Evolutionary conservation across 2,329 filamentous ascomycete genomes (phyloP).

Genomic region (Claviceps sp.): DNA sequence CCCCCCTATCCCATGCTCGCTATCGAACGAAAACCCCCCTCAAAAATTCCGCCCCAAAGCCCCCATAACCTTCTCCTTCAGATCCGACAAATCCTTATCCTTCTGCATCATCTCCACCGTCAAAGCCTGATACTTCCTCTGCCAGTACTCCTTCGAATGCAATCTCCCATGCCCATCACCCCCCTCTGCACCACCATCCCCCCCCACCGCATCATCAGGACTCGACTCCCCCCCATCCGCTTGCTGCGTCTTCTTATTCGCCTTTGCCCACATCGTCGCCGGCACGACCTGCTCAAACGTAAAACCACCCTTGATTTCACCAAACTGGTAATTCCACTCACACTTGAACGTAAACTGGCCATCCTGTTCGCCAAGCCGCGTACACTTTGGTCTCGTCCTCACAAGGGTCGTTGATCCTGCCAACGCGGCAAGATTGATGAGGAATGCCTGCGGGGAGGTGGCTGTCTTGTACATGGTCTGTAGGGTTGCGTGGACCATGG

Average conservation of each 20-base stretch:
- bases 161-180: background rate
- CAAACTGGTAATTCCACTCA: constrained; percentile 43
- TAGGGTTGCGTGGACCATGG: constrained; percentile 39
- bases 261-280: constrained; percentile 27
- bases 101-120: constrained; percentile 45
- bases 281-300: constrained; percentile 36
- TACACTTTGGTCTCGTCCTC: constrained; percentile 24
- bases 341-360: constrained; percentile 34
- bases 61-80: constrained; percentile 30
- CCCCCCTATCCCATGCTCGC: too few relatives aligned
- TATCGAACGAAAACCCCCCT: background rate
- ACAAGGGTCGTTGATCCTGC: constrained; percentile 39
- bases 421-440: constrained; percentile 45
- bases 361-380: constrained; percentile 29
- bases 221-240: background rate
- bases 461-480: constrained; percentile 38
- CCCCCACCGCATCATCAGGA: constrained; percentile 5
- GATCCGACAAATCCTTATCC: constrained; percentile 35
- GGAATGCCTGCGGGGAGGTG: constrained; percentile 37
- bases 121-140: constrained; percentile 41
- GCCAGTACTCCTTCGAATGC: constrained; percentile 31
- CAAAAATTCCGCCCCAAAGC: constrained; percentile 14
- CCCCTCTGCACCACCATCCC: constrained; percentile 7
- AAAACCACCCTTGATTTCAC: constrained; percentile 37
- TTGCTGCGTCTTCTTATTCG: constrained; percentile 9